phyloP scores from a whole-genome alignment of 1,139 yeast genomes.

The Suhomyces choctaworum region DNA sequence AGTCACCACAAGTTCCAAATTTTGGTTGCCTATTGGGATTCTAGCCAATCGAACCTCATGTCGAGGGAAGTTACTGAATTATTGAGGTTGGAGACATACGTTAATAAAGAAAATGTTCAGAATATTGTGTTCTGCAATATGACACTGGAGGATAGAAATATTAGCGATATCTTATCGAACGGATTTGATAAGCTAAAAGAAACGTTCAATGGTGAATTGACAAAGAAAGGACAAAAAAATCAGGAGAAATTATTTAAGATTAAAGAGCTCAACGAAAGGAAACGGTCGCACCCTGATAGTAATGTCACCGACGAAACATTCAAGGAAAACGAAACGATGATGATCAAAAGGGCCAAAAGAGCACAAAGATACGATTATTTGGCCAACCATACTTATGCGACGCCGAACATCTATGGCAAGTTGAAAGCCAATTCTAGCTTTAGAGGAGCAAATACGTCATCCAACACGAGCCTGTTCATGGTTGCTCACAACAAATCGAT shows the following conservation, averaged over 20 bases:
- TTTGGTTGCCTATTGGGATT: slow-evolving; percentile 43
- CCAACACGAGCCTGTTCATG: slow-evolving; percentile 8
- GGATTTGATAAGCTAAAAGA: slow-evolving; percentile 27
- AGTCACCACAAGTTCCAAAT: slow-evolving; percentile 39
- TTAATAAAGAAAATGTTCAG: slow-evolving; percentile 17
- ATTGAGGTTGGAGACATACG: slow-evolving; percentile 20
- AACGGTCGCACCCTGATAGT: slow-evolving; percentile 3
- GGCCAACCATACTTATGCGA: slow-evolving; percentile 25
- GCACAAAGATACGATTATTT: slow-evolving; percentile 37
- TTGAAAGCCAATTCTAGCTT: not conserved
- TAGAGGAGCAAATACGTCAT: not conserved
- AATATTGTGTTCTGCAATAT: slow-evolving; percentile 37
- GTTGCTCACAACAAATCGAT: slow-evolving; percentile 13
- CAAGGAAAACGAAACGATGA: slow-evolving; percentile 25
- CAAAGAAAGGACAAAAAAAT: slow-evolving; percentile 32
- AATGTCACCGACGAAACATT: slow-evolving; percentile 16
- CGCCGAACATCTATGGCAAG: no score
- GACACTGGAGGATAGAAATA: slow-evolving; percentile 29
- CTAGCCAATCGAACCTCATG: slow-evolving; percentile 21
- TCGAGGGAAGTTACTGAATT: slow-evolving; percentile 19
- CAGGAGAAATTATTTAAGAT: slow-evolving; percentile 14
- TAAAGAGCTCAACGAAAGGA: slow-evolving; percentile 10
- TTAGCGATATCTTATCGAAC: slow-evolving; percentile 28
- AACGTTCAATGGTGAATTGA: slow-evolving; percentile 32
- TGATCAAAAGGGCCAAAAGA: slow-evolving; percentile 33